Evolutionary conservation across 768 basidiomycete genomes (phyloP), one percentile per base, ranked within the genome.

Genomic region (Mycena belliarum): DNA sequence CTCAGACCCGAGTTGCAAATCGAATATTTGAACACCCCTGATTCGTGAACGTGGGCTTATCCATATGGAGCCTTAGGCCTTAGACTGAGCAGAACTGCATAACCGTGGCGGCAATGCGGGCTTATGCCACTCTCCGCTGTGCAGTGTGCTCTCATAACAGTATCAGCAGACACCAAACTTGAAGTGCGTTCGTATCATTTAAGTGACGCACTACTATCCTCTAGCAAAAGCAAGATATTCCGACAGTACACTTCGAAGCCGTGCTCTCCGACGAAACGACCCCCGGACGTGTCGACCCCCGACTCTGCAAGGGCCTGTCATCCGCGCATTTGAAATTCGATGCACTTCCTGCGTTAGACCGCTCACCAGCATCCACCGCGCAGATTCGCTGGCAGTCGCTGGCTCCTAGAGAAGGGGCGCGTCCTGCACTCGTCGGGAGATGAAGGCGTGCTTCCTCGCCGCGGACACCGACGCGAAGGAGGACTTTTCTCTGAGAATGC

Each of bases 361-460:
- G 32, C 29, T 54, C 54, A 10, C 9, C 44, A 0, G 59, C 45
- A 3, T 60, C 59, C 1, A 56, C 42, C 45, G 55, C 46, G 6
- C 54, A 43, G 18, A 25, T 38, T 4, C 60, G 60, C 46, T 56
- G 55, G 60, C 60, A 25, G 29, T 4, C 60, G 60, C 46, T 56
- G 55, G 60, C 60, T 61, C 24, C 55, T 61, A n/a, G 60, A 61
- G 29, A 57, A 57, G 37, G 60, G 59, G 23, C 59, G 59, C 40
- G 59, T 56, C 24, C 37, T 60, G 32, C 59, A 54, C 49, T 60
- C 59, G 3, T 60, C 59, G 7, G 59, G 60, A 60, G 49, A 60
- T 49, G 23, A 55, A 52, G 35, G 54, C 54, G 4, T 56, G 49
- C 54, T 60, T 60, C 50, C 43, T 60, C 41, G 54, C 49, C 26